A percentile compares a stretch with the other conserved stretches of the same genome.
Evolutionary conservation across 225 moss, liverwort and hornwort species (phyloP).

Genomic region (Thuidium tamariscinum): DNA sequence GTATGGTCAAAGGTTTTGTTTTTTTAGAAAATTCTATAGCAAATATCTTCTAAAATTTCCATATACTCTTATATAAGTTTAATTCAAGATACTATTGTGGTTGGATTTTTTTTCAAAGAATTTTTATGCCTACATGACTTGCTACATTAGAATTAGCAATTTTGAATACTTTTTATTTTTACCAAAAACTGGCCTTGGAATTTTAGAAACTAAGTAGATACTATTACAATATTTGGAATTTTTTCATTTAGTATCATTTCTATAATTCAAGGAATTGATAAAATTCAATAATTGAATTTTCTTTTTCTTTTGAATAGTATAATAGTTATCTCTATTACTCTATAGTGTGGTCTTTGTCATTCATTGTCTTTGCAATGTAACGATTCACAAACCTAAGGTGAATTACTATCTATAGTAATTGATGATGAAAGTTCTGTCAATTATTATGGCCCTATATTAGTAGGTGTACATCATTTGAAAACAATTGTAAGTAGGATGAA

Average conservation of each 20-base stretch:
- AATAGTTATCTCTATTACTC: neutral
- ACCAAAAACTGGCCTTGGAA: neutral
- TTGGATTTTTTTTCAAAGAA: neutral
- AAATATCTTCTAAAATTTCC: neutral
- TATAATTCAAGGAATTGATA: neutral
- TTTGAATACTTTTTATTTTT: neutral
- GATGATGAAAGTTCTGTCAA: neutral
- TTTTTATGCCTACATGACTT: no score
- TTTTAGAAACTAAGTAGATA: neutral
- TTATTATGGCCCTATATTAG: neutral
- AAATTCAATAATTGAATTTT: neutral
- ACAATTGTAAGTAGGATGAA: neutral
- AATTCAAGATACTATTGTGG: neutral
- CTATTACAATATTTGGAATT: neutral
- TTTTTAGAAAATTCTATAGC: neutral
- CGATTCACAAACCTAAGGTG: neutral
- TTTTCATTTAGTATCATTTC: neutral
- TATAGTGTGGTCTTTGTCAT: neutral
- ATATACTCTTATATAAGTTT: neutral
- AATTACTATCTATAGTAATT: neutral
- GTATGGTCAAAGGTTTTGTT: no score
- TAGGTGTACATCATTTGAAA: neutral
- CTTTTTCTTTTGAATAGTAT: accelerated
- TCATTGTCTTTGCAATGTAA: neutral
- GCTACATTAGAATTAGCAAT: neutral